A percentile compares a stretch with the other conserved stretches of the same genome.
Evolutionary conservation across 2,329 filamentous ascomycete genomes (phyloP).

Genomic region (Apiospora rasikravindrae): DNA sequence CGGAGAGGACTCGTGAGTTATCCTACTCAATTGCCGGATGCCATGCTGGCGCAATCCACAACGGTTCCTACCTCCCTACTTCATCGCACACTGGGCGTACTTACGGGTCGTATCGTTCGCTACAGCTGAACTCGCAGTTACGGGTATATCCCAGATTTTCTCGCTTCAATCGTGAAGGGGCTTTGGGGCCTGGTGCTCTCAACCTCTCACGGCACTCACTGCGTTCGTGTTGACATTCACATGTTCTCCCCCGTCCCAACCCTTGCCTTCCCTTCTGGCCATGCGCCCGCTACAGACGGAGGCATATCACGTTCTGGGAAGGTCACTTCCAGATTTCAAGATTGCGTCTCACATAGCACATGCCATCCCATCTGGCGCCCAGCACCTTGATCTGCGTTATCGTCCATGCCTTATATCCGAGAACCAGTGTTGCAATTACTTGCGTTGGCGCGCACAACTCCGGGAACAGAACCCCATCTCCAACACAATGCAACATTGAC

Average conservation of each 20-base stretch:
- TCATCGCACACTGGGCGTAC: not conserved
- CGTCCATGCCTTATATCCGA: not conserved
- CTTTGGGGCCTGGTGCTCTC: not conserved
- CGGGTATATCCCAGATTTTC: not conserved
- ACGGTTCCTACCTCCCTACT: not conserved
- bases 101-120: no score
- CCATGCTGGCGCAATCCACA: not conserved
- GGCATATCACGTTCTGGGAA: not conserved
- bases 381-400: not conserved
- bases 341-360: constrained; percentile 3
- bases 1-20: not conserved
- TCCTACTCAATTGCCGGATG: not conserved
- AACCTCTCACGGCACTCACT: not conserved
- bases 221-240: not conserved
- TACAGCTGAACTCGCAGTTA: not conserved
- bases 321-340: constrained; percentile 3
- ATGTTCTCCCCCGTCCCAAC: not conserved
- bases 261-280: not conserved
- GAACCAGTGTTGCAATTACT: not conserved
- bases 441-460: not conserved
- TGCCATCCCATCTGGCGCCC: not conserved
- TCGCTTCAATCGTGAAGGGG: not conserved
- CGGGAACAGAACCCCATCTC: not conserved
- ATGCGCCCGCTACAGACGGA: constrained; percentile 7
- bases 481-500: constrained; percentile 5